Evolutionary conservation across 2,329 filamentous ascomycete species (phyloP), one percentile per base, ranked within the genome.

Genomic region (Xylariaceae sp.): DNA sequence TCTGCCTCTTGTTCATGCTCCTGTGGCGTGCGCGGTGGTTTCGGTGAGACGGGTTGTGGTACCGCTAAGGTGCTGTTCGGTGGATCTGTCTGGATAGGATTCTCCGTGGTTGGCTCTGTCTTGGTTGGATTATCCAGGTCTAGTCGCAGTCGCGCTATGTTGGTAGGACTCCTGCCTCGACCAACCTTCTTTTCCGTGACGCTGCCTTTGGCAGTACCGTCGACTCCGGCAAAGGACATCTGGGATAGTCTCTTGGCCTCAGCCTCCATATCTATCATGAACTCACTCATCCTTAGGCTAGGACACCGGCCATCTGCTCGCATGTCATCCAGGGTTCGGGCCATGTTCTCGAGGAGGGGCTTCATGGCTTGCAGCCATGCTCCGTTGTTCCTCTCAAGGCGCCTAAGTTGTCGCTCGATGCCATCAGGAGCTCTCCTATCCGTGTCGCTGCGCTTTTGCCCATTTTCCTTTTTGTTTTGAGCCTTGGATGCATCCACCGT

Each of bases 341-440:
- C 43, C 45, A 52, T 38, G 9, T 38, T 43, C 37, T 50, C 48
- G 3, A 52, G 32, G 4, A 52, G 26, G 3, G 50, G 50, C 38
- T 50, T 50, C 50, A 52, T 49, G 13, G 48, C 45, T 9, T 28
- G 45, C 26, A 52, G 35, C 50, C 50, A 52, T n/a, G 48, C 50
- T 15, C 45, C 50, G 7, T 49, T 50, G n/a, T 45, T 49, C 22
- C 39, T 42, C 31, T 52, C 50, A 4, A 52, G 45, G 4, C 50
- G 43, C 28, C 26, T 18, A 4, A 52, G 41, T 17, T 43, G 48
- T n/a, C 46, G 44, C 37, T 52, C 50, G 19, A 50, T 44, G 29
- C 12, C 41, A 34, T 52, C 48, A 1, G 42, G 31, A n/a, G 43
- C 43, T 30, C 40, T 37, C 22, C 40, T 39, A 15, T 47, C 43